Base-by-base conservation (phyloP, 257 asterid species). In the Striga asiatica region DNA sequence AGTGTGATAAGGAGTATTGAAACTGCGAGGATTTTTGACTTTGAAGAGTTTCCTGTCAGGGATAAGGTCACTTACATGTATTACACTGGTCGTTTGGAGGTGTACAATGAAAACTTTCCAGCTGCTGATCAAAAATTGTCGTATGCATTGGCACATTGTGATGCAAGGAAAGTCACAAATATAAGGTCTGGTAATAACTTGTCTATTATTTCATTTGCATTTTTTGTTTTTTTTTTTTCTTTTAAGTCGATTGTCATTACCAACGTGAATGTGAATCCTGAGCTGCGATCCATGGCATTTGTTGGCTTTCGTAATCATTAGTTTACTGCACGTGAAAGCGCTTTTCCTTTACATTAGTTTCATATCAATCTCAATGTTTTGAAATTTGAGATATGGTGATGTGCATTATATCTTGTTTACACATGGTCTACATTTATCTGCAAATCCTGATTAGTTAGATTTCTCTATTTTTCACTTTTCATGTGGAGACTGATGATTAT, bases 61-160 rank as follows among this genome's bases (percentile, higher is more conserved):
- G 98, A 89, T 70, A 89, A 82, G 80, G 95, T 87, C 70, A 87
- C 98, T 8, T 87, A 91, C 84, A 91, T 91, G 97, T 91, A 91
- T 71, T 91, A 91, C 72, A 91, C 98, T 57, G 98, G 98, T 56
- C 89, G 95, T 41, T 71, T 91, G 74, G 98, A 87, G 83, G 95
- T 91, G 43, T 87, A 84, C 89, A 91, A 87, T 65, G 98, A 91
- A 70, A 84, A 87, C 67, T 91, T 91, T 62, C 79, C 76, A 3
- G 87, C 97, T 72, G 98, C 98, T 12, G 97, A 91, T 58, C 79
- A 81, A 54, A 91, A 91, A 70, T 67, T 91, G 58, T 86, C 98
- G n/a, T 91, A 91, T 73, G 96, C 98, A 14, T 69, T 91, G 61
- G 61, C 71, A 27, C 80, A 76, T 58, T 91, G 96, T 61, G 66